A percentile compares a stretch with the other conserved stretches of the same genome.
phyloP scores from a whole-genome alignment of 176 grass and related monocot species.

The Urochloa ruziziensis region DNA sequence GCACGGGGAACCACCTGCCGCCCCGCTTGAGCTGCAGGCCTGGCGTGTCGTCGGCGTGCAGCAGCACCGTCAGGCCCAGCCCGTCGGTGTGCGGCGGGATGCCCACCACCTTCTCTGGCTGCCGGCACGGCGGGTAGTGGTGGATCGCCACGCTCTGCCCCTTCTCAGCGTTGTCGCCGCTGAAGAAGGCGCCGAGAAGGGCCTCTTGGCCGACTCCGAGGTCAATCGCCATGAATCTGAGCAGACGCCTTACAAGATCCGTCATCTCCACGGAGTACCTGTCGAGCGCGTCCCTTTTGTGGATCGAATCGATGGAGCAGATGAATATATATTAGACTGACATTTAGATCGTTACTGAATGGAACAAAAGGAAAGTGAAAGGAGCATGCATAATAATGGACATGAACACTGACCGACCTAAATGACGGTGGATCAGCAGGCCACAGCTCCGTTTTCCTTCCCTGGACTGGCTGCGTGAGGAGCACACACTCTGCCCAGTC shows the following conservation, averaged over 20 bases:
- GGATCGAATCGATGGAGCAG: no score
- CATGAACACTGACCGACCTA: neutral
- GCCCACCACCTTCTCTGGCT: neutral
- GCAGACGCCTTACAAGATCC: neutral
- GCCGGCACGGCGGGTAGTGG: conserved; percentile 3
- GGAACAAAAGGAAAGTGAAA: no score
- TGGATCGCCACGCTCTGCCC: neutral
- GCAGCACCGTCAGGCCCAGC: neutral
- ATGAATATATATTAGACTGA: no score
- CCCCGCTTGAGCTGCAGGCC: neutral
- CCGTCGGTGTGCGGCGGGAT: neutral
- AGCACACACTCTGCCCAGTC: conserved; percentile 20
- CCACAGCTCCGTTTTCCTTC: neutral
- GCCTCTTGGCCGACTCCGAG: neutral
- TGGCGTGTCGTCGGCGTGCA: neutral
- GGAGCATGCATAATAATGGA: no score
- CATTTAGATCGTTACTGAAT: no score
- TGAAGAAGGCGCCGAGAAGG: neutral
- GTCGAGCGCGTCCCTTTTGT: neutral
- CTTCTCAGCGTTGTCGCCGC: neutral
- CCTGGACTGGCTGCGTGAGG: neutral
- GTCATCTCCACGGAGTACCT: neutral
- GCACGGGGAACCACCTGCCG: conserved; percentile 11
- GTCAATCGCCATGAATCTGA: conserved; percentile 1
- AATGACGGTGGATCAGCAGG: neutral